These are phyloP conservation scores for Trametes villosa DNA, from an alignment of 768 basidiomycete genomes.

Conservation along the genomic window DNA sequence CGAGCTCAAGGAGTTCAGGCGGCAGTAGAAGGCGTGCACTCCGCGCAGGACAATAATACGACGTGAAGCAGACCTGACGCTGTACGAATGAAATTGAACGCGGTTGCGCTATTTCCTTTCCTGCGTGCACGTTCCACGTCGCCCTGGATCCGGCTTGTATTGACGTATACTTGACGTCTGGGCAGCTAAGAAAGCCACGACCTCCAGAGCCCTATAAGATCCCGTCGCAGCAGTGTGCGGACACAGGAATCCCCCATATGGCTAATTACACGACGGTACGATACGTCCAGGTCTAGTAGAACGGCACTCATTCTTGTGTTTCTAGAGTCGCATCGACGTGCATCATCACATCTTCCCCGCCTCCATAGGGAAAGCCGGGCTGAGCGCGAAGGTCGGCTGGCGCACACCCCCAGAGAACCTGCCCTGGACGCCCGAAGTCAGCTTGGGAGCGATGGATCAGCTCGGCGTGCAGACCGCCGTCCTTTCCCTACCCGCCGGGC, in stretches of 20 bases:
- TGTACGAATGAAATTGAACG: background rate
- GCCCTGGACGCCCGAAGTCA: conserved; percentile 64
- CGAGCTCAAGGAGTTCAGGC: conserved; percentile 61
- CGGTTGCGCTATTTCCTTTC: no score
- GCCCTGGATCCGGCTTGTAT: background rate
- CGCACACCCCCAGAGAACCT: conserved; percentile 63
- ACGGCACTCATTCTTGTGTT: background rate
- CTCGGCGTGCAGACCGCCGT: conserved; percentile 62
- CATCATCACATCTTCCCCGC: conserved; percentile 78
- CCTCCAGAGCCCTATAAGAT: background rate
- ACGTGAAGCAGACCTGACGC: background rate
- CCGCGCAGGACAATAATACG: background rate
- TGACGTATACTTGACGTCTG: background rate
- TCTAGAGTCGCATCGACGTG: conserved; percentile 53
- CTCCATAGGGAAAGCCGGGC: conserved; percentile 48
- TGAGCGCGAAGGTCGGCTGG: conserved; percentile 59
- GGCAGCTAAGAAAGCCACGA: background rate
- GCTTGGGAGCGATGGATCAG: conserved; percentile 65
- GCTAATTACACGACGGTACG: no score
- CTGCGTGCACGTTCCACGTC: no score
- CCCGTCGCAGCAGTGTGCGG: no score
- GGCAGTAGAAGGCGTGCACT: conserved; percentile 13
- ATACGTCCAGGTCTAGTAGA: background rate
- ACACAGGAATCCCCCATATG: no score
- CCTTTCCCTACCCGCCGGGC: conserved; percentile 66